These are phyloP conservation scores for Silybum marianum DNA, from an alignment of 129 eudicot genomes.

Conservation along the genomic window DNA sequence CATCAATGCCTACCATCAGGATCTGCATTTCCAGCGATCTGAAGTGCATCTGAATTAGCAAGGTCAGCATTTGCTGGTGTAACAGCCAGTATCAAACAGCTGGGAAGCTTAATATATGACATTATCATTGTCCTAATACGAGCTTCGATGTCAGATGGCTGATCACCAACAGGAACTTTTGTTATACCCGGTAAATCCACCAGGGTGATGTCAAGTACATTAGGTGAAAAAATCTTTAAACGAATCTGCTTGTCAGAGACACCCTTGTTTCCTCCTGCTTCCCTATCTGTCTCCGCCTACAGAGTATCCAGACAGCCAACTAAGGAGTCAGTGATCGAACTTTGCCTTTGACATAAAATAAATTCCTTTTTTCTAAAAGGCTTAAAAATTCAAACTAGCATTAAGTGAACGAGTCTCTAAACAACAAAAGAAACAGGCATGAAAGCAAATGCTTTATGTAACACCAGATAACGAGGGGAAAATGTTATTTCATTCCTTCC, in stretches of 20 bases:
- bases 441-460: not conserved
- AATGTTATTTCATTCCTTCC: not conserved
- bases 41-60: conserved; percentile 99
- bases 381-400: not conserved
- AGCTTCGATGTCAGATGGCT: conserved; percentile 94
- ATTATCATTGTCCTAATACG: conserved; percentile 93
- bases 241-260: conserved; percentile 96
- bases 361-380: not conserved
- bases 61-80: conserved; percentile 96
- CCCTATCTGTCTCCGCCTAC: conserved; percentile 92
- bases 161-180: conserved; percentile 98
- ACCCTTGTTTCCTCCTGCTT: conserved; percentile 96
- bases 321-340: conserved; percentile 21
- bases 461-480: not conserved
- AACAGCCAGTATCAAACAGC: conserved; percentile 87
- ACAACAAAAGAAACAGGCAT: not conserved
- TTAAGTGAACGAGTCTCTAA: not conserved
- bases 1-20: conserved; percentile 73
- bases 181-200: conserved; percentile 97
- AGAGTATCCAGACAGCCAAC: conserved; percentile 18
- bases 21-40: conserved; percentile 93
- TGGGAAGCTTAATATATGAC: conserved; percentile 79
- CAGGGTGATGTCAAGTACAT: conserved; percentile 94
- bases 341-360: conserved; percentile 9
- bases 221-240: conserved; percentile 89